Evolutionary conservation across 371 early-diverging fungal species (phyloP).

Genomic region (Blakeslea trispora): DNA sequence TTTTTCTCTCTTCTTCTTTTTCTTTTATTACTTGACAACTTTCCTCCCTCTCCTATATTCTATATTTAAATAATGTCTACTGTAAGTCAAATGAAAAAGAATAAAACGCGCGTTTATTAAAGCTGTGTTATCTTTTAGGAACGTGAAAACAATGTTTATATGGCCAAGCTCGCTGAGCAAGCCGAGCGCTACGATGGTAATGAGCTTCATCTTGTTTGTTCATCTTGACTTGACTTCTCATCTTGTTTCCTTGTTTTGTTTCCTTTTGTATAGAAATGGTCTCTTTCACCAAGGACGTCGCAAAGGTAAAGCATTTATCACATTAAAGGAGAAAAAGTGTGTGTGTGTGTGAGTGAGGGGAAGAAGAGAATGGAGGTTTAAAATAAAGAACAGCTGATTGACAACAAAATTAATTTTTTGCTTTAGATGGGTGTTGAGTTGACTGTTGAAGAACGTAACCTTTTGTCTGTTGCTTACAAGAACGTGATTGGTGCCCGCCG

Average conservation of each 20-base stretch:
- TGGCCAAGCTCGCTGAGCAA: constrained; percentile 99
- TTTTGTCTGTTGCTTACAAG: constrained; percentile 99
- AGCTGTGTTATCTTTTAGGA: constrained; percentile 33
- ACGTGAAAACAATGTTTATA: constrained; percentile 64
- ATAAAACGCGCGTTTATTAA: constrained; percentile 1
- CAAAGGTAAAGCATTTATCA: constrained; percentile 39
- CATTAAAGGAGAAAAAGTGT: constrained; percentile 4
- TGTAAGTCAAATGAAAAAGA: constrained; percentile 7
- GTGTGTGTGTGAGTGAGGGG: too few species aligned
- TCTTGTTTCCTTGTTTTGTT: background rate
- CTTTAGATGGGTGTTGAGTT: constrained; percentile 68
- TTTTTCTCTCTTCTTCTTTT: constrained; percentile 6
- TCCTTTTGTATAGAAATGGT: constrained; percentile 84
- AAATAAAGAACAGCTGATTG: too few species aligned
- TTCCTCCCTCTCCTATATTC: background rate
- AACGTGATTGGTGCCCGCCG: constrained; percentile 99
- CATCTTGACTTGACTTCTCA: background rate
- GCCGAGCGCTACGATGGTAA: constrained; percentile 97
- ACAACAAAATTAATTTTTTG: background rate
- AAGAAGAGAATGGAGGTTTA: too few species aligned
- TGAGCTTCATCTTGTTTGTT: background rate
- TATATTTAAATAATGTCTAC: constrained; percentile 13
- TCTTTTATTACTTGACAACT: constrained; percentile 1
- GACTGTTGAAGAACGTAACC: constrained; percentile 97
- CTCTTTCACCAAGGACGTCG: constrained; percentile 87